Conservation (phyloP, 768 basidiomycete species). For the Russula sp. region DNA sequence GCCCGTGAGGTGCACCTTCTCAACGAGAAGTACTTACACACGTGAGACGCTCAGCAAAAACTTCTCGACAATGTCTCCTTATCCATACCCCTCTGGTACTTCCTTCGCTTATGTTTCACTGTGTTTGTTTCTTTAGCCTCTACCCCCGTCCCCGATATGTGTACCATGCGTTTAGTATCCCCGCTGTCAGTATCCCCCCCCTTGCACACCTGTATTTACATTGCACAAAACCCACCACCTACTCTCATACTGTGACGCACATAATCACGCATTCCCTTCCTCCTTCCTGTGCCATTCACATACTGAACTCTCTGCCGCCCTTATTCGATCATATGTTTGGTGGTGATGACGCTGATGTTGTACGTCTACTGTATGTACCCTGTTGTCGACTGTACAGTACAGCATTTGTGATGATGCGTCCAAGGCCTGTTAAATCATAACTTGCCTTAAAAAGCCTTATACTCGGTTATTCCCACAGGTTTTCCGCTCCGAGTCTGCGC, state of each 20-base stretch:
- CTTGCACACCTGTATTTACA: slow-evolving; percentile 1
- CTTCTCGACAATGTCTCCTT: not conserved
- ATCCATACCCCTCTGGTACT: not conserved
- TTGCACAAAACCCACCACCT: slow-evolving; percentile 1
- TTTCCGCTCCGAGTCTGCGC: too few relatives aligned
- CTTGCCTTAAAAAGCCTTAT: not conserved
- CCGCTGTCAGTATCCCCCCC: not conserved
- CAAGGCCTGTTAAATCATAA: not conserved
- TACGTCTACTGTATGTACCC: slow-evolving; percentile 18
- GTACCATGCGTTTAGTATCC: slow-evolving; percentile 21
- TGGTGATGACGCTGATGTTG: slow-evolving; percentile 8
- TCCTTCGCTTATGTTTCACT: slow-evolving; percentile 4
- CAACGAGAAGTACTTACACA: slow-evolving; percentile 73
- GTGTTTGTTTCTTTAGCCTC: slow-evolving; percentile 6
- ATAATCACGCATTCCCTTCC: slow-evolving; percentile 7
- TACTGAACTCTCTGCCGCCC: not conserved
- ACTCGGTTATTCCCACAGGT: not conserved
- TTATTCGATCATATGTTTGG: slow-evolving; percentile 3
- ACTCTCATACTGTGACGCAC: not conserved
- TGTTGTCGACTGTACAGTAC: slow-evolving; percentile 18
- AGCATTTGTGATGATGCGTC: slow-evolving; percentile 1
- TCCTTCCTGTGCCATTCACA: not conserved
- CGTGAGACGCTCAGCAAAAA: not conserved
- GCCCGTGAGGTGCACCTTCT: slow-evolving; percentile 79
- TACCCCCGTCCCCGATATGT: slow-evolving; percentile 14